These are phyloP conservation scores for Cronartium quercuum DNA, from an alignment of 1,284 basidiomycete genomes.

Conservation along the genomic window DNA sequence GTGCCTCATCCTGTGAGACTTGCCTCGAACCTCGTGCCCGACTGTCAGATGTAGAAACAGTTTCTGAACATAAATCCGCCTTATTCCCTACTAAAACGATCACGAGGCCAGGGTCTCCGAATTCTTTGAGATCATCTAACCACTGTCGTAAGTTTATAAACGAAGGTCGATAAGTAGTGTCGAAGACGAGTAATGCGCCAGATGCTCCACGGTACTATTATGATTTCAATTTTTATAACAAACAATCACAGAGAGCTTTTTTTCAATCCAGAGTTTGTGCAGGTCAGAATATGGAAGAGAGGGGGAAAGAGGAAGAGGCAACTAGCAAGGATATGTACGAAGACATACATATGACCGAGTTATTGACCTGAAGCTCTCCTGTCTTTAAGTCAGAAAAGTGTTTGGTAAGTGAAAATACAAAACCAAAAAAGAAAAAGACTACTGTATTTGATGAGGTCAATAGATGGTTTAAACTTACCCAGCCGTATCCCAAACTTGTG, in stretches of 20 bases:
- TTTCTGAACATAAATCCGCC: conserved; percentile 7
- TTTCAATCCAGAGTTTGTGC: neutral
- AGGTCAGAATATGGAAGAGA: neutral
- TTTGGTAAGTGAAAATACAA: neutral
- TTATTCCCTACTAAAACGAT: conserved; percentile 33
- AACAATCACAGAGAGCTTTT: neutral
- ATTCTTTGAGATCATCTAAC: conserved; percentile 32
- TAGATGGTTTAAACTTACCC: conserved; percentile 1
- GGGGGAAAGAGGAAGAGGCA: neutral
- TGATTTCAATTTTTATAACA: neutral
- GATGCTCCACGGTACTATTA: conserved; percentile 34
- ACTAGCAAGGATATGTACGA: neutral
- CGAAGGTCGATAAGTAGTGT: conserved; percentile 27
- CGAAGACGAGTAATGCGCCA: conserved; percentile 36
- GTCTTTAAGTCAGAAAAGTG: neutral
- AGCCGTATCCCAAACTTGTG: conserved; percentile 38
- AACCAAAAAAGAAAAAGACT: neutral
- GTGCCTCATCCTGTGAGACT: conserved; percentile 15
- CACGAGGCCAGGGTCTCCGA: conserved; percentile 13
- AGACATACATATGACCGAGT: conserved; percentile 34
- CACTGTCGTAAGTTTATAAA: conserved; percentile 23
- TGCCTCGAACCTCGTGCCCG: neutral
- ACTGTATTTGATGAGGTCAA: neutral
- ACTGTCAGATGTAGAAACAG: neutral
- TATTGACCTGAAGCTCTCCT: conserved; percentile 38